Evolutionary conservation across 2,329 filamentous ascomycete species (phyloP).

Genomic region (Aurifilum marmelostoma): DNA sequence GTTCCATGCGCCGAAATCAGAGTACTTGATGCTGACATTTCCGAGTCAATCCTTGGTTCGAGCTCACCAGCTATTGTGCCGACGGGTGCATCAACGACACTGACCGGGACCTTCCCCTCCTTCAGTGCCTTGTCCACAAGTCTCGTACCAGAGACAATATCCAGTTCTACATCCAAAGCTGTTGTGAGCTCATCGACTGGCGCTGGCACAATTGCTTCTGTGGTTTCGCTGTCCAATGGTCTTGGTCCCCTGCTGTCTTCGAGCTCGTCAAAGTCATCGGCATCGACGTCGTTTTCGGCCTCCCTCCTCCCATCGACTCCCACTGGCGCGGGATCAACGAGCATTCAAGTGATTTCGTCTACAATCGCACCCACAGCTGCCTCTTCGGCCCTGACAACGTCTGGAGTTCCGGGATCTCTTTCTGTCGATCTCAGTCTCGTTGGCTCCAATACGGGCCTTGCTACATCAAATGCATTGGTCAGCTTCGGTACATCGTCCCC

Average conservation of each 20-base stretch:
- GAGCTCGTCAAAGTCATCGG: neutral
- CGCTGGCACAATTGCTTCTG: slow-evolving; percentile 17
- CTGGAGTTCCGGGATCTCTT: slow-evolving; percentile 23
- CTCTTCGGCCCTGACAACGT: slow-evolving; percentile 26
- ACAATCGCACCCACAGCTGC: slow-evolving; percentile 25
- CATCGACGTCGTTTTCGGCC: neutral
- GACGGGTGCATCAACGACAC: slow-evolving; percentile 13
- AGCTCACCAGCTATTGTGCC: slow-evolving; percentile 3
- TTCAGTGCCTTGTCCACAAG: neutral
- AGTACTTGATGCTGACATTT: neutral
- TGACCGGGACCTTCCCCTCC: slow-evolving; percentile 19
- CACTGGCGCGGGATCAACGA: neutral
- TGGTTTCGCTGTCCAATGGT: slow-evolving; percentile 22
- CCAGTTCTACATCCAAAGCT: slow-evolving; percentile 8
- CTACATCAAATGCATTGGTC: slow-evolving; percentile 22
- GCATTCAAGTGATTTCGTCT: slow-evolving; percentile 24
- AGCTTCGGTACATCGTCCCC: slow-evolving; percentile 29
- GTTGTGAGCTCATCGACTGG: neutral
- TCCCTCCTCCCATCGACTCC: neutral
- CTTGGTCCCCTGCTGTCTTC: slow-evolving; percentile 25
- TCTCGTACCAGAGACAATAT: neutral
- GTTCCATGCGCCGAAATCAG: neutral
- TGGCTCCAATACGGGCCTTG: slow-evolving; percentile 16
- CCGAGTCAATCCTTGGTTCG: slow-evolving; percentile 7
- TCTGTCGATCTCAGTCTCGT: slow-evolving; percentile 20